Percentiles rank a stretch among this genome's conserved stretches.
Conservation (phyloP, 768 basidiomycete genomes). For the Russula sp. region DNA sequence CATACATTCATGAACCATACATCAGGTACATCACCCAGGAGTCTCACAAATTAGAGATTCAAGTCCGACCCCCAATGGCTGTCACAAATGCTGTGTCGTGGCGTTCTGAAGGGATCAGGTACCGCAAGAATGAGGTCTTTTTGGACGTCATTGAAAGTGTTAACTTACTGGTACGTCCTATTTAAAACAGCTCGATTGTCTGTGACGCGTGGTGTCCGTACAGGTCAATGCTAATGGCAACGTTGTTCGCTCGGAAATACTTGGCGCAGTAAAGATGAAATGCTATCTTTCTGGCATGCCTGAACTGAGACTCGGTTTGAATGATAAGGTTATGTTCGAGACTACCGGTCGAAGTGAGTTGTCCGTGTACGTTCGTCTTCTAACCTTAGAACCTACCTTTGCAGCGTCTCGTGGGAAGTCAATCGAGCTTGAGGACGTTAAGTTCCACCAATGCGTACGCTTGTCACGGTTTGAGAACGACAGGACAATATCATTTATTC, state of each 20-base stretch:
- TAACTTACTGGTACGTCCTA: conserved; percentile 70
- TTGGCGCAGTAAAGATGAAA: conserved; percentile 99
- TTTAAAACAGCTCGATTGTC: neutral
- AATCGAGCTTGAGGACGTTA: conserved; percentile 99
- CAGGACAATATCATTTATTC: conserved; percentile 97
- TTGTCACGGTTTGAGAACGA: conserved; percentile 97
- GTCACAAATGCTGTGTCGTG: conserved; percentile 99
- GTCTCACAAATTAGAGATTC: conserved; percentile 89
- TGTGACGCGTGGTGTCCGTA: neutral
- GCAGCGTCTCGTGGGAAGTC: conserved; percentile 86
- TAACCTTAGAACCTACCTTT: neutral
- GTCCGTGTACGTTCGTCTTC: neutral
- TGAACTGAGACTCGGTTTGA: conserved; percentile 87
- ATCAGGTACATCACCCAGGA: conserved; percentile 96
- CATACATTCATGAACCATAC: neutral
- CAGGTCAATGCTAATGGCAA: conserved; percentile 96
- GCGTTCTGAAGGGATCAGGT: conserved; percentile 95
- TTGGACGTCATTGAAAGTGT: conserved; percentile 97
- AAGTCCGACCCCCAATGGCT: conserved; percentile 84
- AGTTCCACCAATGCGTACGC: conserved; percentile 99
- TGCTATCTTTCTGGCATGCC: conserved; percentile 99
- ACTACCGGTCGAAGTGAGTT: conserved; percentile 86
- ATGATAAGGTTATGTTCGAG: conserved; percentile 99
- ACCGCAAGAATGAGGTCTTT: conserved; percentile 99
- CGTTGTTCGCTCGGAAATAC: conserved; percentile 93